A percentile compares a stretch with the other conserved stretches of the same genome.
Evolutionary conservation across 257 asterid species (phyloP).

Genomic region (Penstemon newberryi): DNA sequence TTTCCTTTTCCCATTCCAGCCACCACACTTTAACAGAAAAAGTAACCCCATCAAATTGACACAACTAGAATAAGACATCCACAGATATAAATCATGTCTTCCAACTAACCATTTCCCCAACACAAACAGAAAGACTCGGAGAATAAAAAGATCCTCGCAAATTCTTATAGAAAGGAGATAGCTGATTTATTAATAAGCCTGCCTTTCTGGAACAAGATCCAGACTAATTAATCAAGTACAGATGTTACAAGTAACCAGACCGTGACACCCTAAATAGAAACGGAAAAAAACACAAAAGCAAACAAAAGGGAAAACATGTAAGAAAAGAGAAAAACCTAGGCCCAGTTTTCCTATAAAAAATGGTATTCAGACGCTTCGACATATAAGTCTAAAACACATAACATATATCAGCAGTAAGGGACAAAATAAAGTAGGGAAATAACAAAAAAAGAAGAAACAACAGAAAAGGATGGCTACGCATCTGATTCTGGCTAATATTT

Average conservation of each 20-base stretch:
- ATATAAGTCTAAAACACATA: background rate
- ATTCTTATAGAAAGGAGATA: background rate
- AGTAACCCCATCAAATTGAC: slow-evolving; percentile 45
- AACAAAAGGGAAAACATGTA: background rate
- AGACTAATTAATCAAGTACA: background rate
- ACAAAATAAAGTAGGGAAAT: background rate
- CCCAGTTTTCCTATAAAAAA: background rate
- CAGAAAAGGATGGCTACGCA: background rate
- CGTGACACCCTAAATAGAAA: background rate
- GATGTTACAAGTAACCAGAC: background rate
- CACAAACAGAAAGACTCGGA: background rate
- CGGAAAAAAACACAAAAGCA: background rate
- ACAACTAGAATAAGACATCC: slow-evolving; percentile 33
- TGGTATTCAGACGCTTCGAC: background rate
- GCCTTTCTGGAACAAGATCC: too few species aligned
- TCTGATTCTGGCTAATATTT: background rate
- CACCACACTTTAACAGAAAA: slow-evolving; percentile 40
- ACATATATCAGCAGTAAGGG: background rate
- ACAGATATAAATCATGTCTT: slow-evolving; percentile 1
- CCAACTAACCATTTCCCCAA: background rate
- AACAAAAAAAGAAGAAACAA: background rate
- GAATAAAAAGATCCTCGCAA: slow-evolving; percentile 11
- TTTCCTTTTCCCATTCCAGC: slow-evolving; percentile 43
- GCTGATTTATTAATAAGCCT: too few species aligned
- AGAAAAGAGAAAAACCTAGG: too few species aligned